Percentiles rank a stretch among this genome's conserved stretches.
phyloP scores from a whole-genome alignment of 345 rosid species.

The Lumnitzera littorea region DNA sequence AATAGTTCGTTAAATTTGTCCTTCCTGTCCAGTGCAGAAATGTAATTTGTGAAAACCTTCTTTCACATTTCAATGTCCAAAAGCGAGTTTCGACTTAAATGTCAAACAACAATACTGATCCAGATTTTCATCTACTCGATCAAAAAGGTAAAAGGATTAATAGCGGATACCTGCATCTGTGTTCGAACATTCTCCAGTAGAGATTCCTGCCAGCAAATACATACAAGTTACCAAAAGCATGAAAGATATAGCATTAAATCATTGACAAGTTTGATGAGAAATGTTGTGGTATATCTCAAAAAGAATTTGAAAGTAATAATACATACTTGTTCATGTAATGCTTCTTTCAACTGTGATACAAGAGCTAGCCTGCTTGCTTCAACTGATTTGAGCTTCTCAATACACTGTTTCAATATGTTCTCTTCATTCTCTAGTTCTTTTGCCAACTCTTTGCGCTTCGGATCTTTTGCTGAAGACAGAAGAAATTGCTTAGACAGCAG shows the following conservation, averaged over 20 bases:
- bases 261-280: not conserved
- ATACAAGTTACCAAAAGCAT: conserved; percentile 1
- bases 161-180: conserved; percentile 59
- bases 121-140: not conserved
- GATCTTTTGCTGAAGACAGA: conserved; percentile 45
- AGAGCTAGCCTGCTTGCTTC: conserved; percentile 67
- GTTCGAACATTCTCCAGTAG: conserved; percentile 77
- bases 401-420: conserved; percentile 55
- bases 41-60: no score
- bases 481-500: not conserved
- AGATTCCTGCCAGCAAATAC: conserved; percentile 51
- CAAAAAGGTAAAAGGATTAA: not conserved
- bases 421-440: conserved; percentile 75
- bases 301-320: not conserved
- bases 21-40: no score
- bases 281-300: not conserved
- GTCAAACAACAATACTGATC: no score
- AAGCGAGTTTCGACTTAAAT: no score
- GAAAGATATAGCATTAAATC: not conserved
- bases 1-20: no score
- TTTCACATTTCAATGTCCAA: no score
- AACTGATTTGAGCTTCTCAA: conserved; percentile 73
- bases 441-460: conserved; percentile 50
- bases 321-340: conserved; percentile 66
- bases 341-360: conserved; percentile 79